phyloP scores from a whole-genome alignment of 805 yeast species.

The Candida maltosa region DNA sequence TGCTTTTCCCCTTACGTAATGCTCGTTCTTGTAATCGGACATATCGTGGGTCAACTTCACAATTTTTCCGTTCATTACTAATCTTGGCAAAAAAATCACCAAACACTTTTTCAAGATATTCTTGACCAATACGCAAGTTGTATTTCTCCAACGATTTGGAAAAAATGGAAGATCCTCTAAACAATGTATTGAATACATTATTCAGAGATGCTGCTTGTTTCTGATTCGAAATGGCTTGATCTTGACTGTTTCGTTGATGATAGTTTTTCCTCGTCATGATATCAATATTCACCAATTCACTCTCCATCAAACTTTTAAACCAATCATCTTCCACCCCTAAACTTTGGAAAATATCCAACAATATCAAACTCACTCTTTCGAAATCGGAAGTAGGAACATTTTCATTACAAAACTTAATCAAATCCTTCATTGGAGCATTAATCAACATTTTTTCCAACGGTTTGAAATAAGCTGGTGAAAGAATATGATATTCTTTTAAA shows the following conservation, averaged over 20 bases:
- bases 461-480: constrained; percentile 59
- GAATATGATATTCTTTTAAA: constrained; percentile 51
- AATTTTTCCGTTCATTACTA: constrained; percentile 46
- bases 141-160: constrained; percentile 79
- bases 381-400: constrained; percentile 40
- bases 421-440: constrained; percentile 48
- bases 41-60: constrained; percentile 79
- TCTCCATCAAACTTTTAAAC: constrained; percentile 66
- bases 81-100: constrained; percentile 64
- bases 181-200: constrained; percentile 42
- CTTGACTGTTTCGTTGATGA: constrained; percentile 17
- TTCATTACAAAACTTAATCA: constrained; percentile 47
- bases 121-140: constrained; percentile 74
- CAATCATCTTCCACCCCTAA: constrained; percentile 66
- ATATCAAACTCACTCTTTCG: constrained; percentile 54
- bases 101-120: constrained; percentile 68
- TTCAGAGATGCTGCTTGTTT: constrained; percentile 17
- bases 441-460: constrained; percentile 60
- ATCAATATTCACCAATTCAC: constrained; percentile 55
- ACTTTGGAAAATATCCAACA: constrained; percentile 73
- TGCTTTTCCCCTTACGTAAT: constrained; percentile 18
- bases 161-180: constrained; percentile 81
- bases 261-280: constrained; percentile 42
- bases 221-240: constrained; percentile 3
- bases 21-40: constrained; percentile 38